Base-by-base conservation (phyloP, 1,284 basidiomycete species). In the Xerocomus nothofagi region DNA sequence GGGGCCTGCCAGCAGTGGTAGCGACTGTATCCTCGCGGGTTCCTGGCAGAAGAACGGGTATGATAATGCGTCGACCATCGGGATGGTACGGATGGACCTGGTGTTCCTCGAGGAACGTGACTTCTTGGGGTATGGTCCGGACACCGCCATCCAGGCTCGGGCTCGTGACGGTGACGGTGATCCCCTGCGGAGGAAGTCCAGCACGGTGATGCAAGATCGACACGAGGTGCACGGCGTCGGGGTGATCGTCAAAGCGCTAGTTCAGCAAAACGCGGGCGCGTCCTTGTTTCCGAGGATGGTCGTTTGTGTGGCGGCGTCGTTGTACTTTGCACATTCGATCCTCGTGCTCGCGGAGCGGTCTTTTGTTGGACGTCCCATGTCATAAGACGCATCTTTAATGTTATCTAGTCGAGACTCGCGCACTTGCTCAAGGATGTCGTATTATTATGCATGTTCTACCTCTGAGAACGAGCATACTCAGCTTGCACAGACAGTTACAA, bases 141-240 rank as follows among this genome's bases (percentile, higher is more conserved):
- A 24, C 23, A 24, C 23, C 23, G 7, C 23, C 23, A 24, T 7
- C 4, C 23, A 26, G 32, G 17, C 4, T 33, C n/a, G 32, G 9
- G 32, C 32, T 3, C 33, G 18, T 3, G 18, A 34, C 12, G 33
- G 18, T 12, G 26, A 26, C 12, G 33, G 18, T 18, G n/a, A n/a
- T n/a, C n/a, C n/a, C n/a, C n/a, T n/a, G n/a, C 33, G 33, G 18
- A 20, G 33, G 18, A 14, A 34, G 18, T 18, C 11, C 33, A 34
- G 18, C 14, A 11, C 12, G 27, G 20, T 6, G 12, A 6, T 14
- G 12, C 27, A 18, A 34, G 37, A 50, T 30, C 36, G 47, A 23
- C 44, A 62, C 43, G 57, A 51, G 34, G 57, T 47, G 17, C 54
- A 14, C n/a, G 59, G 58, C 3, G 34, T 54, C 8, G 54, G 59